A percentile compares a stretch with the other conserved stretches of the same genome.
These are phyloP conservation scores for Agaricales sp. DNA, from an alignment of 1,284 basidiomycete species.

Conservation along the genomic window DNA sequence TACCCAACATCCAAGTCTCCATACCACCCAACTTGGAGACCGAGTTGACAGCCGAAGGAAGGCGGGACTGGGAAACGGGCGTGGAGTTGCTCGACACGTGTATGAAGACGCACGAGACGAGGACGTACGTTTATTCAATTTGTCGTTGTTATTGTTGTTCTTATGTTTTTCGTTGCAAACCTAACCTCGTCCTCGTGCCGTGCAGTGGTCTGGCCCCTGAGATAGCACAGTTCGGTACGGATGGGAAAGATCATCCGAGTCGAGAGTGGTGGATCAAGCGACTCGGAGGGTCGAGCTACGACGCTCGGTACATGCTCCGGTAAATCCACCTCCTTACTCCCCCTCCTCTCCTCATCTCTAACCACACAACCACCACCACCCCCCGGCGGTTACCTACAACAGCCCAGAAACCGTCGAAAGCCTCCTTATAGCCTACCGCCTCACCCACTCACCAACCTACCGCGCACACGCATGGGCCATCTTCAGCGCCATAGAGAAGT, in stretches of 20 bases:
- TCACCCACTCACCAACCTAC: slow-evolving; percentile 59
- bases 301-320: slow-evolving; percentile 67
- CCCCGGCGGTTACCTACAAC: slow-evolving; percentile 2
- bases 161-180: no score
- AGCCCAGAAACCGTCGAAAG: slow-evolving; percentile 76
- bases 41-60: slow-evolving; percentile 41
- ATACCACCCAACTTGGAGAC: slow-evolving; percentile 36
- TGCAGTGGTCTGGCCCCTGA: slow-evolving; percentile 51
- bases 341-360: not conserved
- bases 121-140: slow-evolving; percentile 42
- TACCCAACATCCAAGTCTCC: slow-evolving; percentile 25
- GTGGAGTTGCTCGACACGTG: slow-evolving; percentile 72
- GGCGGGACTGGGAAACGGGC: slow-evolving; percentile 72
- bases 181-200: no score
- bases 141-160: slow-evolving; percentile 4
- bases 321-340: slow-evolving; percentile 13
- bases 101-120: slow-evolving; percentile 70
- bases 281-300: slow-evolving; percentile 31
- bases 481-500: slow-evolving; percentile 64
- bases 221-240: slow-evolving; percentile 48
- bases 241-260: slow-evolving; percentile 17
- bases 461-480: slow-evolving; percentile 69
- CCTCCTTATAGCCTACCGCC: slow-evolving; percentile 58
- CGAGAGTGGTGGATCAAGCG: slow-evolving; percentile 66
- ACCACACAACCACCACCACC: not conserved